Base-by-base conservation (phyloP, 805 yeast genomes). In the Candida tallmaniae region DNA sequence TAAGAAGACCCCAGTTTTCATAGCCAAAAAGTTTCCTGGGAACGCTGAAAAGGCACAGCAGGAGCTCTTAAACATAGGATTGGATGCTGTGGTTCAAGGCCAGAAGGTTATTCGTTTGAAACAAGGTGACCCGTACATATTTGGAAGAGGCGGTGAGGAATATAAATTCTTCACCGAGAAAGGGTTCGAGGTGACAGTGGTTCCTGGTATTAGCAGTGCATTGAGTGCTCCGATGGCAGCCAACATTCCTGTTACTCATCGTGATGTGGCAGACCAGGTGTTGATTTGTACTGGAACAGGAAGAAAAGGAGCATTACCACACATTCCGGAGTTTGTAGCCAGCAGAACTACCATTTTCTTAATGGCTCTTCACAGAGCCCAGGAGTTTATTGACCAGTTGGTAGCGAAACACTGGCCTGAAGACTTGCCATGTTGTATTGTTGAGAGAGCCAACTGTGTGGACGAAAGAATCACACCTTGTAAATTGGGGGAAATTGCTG, bases 111-210 rank as follows among this genome's bases (percentile, higher is more conserved):
- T 90, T 3, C 69, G 97, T 39, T 70, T 90, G 46, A 90, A 90
- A 57, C 97, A 90, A 60, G 97, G 97, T 22, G 97, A 90, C 56
- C 97, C 97, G 7, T 90, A 87, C 57, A 84, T 90, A 21, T 90
- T 86, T 55, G 97, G 97, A 3, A 76, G 97, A 43, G 97, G 97
- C 28, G 96, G 96, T 26, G 97, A 90, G 60, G 97, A 90, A 51
- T 85, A 58, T 54, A 48, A 75, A 7, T 89, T 68, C 53, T 90
- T 90, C 58, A 50, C 68, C 19, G 48, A 66, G 15, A 73, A 81
- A 47, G 96, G 95, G 0, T 86, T 51, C 47, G 66, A 56, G 13
- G 95, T 96, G 11, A 47, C 56, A 4, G 96, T 90, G 2, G 52
- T 90, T 8, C 90, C 97, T 0, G 97, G 97, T 2, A 70, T 90